phyloP scores from a whole-genome alignment of 345 rosid species.

The Microthlaspi erraticum region DNA sequence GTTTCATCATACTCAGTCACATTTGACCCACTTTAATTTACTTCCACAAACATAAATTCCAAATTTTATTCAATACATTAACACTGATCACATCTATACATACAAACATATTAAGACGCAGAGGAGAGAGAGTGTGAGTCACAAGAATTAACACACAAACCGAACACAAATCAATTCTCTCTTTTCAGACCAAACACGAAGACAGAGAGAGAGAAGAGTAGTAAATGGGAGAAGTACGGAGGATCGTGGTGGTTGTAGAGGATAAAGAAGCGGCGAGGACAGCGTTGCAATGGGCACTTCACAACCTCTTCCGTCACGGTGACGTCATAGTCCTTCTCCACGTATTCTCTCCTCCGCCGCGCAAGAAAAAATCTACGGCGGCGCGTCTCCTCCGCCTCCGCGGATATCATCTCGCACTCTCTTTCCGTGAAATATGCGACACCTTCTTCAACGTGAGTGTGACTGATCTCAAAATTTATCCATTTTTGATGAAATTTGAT shows the following conservation, averaged over 20 bases:
- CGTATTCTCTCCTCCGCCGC: constrained; percentile 51
- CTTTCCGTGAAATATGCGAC: constrained; percentile 62
- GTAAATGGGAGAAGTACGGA: constrained; percentile 50
- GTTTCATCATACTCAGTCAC: constrained; percentile 20
- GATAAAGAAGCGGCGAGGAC: constrained; percentile 58
- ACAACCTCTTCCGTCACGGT: constrained; percentile 56
- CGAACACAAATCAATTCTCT: constrained; percentile 34
- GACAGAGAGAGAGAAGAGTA: neutral
- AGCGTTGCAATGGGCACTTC: constrained; percentile 66
- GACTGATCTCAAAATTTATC: constrained; percentile 6
- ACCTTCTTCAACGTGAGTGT: constrained; percentile 55
- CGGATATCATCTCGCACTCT: constrained; percentile 63
- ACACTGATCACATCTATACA: neutral
- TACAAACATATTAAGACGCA: constrained; percentile 14
- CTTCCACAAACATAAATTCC: constrained; percentile 23
- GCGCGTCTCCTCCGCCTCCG: constrained; percentile 52
- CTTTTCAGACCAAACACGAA: constrained; percentile 15
- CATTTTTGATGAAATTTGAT: constrained; percentile 1
- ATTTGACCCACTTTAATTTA: constrained; percentile 34
- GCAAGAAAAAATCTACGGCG: constrained; percentile 50
- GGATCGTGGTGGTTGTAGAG: constrained; percentile 62
- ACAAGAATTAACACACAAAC: constrained; percentile 39
- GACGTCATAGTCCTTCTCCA: constrained; percentile 64
- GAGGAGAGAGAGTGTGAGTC: constrained; percentile 22
- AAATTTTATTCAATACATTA: neutral